A percentile compares a stretch with the other conserved stretches of the same genome.
Evolutionary conservation across 306 rosid species (phyloP).

Genomic region (Aeschynomene evenia): DNA sequence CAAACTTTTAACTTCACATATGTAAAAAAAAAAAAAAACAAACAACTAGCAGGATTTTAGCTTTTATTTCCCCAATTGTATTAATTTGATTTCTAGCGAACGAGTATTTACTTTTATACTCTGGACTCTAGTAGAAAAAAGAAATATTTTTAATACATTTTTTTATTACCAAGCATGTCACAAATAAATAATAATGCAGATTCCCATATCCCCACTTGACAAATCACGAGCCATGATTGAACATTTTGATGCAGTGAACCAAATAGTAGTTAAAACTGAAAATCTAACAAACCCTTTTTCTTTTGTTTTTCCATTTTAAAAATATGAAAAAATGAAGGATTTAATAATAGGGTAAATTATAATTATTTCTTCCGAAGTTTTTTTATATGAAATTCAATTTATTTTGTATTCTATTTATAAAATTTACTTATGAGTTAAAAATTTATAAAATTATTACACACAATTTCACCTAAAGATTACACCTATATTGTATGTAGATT

Average conservation of each 20-base stretch:
- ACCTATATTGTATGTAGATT: no score
- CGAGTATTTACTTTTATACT: not conserved
- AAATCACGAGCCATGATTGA: constrained; percentile 16
- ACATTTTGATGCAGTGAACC: not conserved
- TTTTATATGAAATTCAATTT: no score
- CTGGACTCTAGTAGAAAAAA: not conserved
- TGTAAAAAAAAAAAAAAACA: not conserved
- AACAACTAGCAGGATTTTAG: not conserved
- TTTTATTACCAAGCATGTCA: not conserved
- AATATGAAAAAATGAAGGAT: not conserved
- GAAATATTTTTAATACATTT: not conserved
- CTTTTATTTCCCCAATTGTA: not conserved
- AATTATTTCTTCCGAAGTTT: no score
- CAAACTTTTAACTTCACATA: no score
- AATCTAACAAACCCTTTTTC: not conserved
- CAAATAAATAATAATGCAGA: not conserved
- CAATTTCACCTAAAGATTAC: no score
- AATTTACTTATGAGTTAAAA: no score
- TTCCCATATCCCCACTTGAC: not conserved
- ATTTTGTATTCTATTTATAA: no score
- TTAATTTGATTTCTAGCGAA: not conserved
- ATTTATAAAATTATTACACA: no score
- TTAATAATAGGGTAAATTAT: no score
- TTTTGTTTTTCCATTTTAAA: not conserved
- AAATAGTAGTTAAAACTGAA: not conserved